Percentiles rank a stretch among this genome's conserved stretches.
Conservation (phyloP, 768 basidiomycete species). For the Coprinopsis sp. region DNA sequence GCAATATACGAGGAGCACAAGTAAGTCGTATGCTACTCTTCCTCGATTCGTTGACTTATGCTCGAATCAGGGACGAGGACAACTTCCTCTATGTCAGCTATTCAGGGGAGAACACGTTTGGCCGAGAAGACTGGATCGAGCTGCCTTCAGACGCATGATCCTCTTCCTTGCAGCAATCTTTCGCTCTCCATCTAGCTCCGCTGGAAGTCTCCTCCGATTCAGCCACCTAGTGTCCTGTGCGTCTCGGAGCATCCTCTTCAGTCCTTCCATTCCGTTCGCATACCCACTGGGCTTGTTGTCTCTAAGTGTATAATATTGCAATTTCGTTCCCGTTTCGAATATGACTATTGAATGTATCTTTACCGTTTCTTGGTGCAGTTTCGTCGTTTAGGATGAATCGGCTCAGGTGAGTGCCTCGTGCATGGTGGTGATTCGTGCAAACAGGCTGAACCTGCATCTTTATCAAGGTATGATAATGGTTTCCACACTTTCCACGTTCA, state of each 20-base stretch:
- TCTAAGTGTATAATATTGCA: constrained; percentile 2
- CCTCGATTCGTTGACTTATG: constrained; percentile 2
- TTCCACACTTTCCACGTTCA: neutral
- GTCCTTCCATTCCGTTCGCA: constrained; percentile 3
- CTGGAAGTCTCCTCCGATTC: neutral
- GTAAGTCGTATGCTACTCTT: constrained; percentile 43
- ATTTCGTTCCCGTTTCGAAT: neutral
- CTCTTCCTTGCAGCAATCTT: too few species aligned
- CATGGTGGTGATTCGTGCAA: neutral
- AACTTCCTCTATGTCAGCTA: constrained; percentile 98
- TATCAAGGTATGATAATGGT: neutral
- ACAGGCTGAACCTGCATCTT: neutral
- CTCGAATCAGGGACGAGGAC: constrained; percentile 83
- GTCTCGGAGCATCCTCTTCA: neutral
- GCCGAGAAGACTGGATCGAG: constrained; percentile 49
- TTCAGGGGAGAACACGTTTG: constrained; percentile 97
- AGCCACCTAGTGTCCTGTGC: neutral
- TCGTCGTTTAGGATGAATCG: neutral
- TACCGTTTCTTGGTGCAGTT: neutral
- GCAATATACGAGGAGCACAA: constrained; percentile 99
- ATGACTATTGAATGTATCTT: neutral
- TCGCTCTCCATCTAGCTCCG: too few species aligned
- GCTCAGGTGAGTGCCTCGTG: neutral
- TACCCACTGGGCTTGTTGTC: constrained; percentile 2
- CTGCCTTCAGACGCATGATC: constrained; percentile 41